A percentile compares a stretch with the other conserved stretches of the same genome.
Evolutionary conservation across 2,329 filamentous ascomycete genomes (phyloP).

Genomic region (Alternaria longipes): DNA sequence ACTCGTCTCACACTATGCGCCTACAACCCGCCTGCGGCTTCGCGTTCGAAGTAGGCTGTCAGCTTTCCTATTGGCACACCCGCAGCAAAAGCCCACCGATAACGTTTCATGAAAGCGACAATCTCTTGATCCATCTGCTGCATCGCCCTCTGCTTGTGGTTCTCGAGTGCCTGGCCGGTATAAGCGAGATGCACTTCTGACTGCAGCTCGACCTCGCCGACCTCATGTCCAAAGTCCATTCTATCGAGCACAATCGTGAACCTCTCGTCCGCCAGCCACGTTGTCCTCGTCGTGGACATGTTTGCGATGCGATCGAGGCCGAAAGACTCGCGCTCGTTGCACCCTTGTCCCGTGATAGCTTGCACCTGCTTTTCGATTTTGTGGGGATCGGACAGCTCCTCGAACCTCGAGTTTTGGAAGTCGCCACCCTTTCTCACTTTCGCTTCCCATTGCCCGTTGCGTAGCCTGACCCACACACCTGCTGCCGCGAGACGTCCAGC

Average conservation of each 20-base stretch:
- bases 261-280: slow-evolving; percentile 35
- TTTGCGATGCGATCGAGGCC: slow-evolving; percentile 22
- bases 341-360: slow-evolving; percentile 14
- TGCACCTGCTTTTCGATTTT: slow-evolving; percentile 23
- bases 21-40: slow-evolving; percentile 1
- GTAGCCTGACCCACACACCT: slow-evolving; percentile 38
- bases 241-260: slow-evolving; percentile 21
- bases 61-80: slow-evolving; percentile 22
- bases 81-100: slow-evolving; percentile 20
- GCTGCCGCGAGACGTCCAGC: slow-evolving; percentile 25
- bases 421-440: slow-evolving; percentile 32
- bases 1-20: neutral
- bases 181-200: slow-evolving; percentile 13
- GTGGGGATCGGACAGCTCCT: slow-evolving; percentile 32
- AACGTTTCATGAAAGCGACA: slow-evolving; percentile 20
- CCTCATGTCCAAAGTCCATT: slow-evolving; percentile 41
- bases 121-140: slow-evolving; percentile 22
- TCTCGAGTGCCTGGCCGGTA: slow-evolving; percentile 6
- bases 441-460: slow-evolving; percentile 23
- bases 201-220: slow-evolving; percentile 49
- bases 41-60: slow-evolving; percentile 24
- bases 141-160: slow-evolving; percentile 19
- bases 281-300: slow-evolving; percentile 37
- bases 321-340: slow-evolving; percentile 16
- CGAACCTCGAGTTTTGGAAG: slow-evolving; percentile 36